Evolutionary conservation across 2,329 filamentous ascomycete species (phyloP).

Genomic region (Diaporthe ampelina): DNA sequence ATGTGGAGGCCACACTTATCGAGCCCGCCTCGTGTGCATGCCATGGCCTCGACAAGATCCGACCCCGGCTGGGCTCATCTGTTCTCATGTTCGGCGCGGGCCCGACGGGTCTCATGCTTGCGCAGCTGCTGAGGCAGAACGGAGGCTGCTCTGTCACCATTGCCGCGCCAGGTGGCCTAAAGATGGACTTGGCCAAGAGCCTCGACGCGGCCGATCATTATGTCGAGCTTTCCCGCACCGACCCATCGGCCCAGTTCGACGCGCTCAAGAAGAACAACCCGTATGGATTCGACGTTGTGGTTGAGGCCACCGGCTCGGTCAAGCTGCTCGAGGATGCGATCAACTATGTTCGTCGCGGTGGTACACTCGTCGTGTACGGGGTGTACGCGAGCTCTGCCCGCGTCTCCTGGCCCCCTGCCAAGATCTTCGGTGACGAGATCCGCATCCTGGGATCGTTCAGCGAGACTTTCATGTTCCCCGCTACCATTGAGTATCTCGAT

Average conservation of each 20-base stretch:
- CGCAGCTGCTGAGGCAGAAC: conserved; percentile 74
- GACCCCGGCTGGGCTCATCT: conserved; percentile 73
- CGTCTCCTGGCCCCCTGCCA: conserved; percentile 78
- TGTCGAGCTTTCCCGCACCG: conserved; percentile 66
- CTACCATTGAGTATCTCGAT: conserved; percentile 67
- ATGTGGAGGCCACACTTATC: conserved; percentile 78
- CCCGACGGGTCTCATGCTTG: conserved; percentile 74
- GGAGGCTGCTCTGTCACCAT: conserved; percentile 79
- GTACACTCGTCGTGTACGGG: conserved; percentile 62
- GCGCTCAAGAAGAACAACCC: conserved; percentile 75
- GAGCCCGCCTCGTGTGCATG: conserved; percentile 80
- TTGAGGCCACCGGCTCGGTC: conserved; percentile 78
- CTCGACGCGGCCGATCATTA: conserved; percentile 68
- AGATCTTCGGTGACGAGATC: conserved; percentile 79
- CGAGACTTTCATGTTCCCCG: conserved; percentile 79
- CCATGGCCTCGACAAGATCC: conserved; percentile 78
- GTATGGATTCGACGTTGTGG: conserved; percentile 80
- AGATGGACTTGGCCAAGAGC: conserved; percentile 77
- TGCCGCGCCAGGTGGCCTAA: conserved; percentile 76
- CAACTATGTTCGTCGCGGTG: conserved; percentile 78
- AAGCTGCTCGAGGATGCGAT: conserved; percentile 80
- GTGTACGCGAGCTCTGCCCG: conserved; percentile 75
- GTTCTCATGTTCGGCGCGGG: conserved; percentile 77
- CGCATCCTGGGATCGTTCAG: conserved; percentile 81
- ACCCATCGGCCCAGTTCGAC: conserved; percentile 71